Conservation (phyloP, 78 protist genomes). For the Emiliania huxleyi region DNA sequence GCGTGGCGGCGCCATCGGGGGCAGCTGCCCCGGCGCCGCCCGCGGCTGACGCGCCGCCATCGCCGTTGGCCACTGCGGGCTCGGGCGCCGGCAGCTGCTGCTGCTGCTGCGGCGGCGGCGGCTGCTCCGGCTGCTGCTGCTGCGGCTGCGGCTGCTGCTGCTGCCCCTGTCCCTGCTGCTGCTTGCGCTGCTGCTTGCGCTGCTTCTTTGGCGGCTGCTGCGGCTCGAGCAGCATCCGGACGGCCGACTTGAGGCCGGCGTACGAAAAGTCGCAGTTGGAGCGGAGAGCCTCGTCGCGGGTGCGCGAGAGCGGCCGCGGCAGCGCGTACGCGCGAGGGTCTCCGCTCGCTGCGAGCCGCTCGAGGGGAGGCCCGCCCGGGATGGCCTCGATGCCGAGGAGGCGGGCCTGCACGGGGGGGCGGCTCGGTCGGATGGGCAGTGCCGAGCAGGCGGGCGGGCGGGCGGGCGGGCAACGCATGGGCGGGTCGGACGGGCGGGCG, state of each 20-base stretch:
- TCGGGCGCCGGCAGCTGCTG: too few relatives aligned
- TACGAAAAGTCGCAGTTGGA: constrained; percentile 37
- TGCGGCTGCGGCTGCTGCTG: too few relatives aligned
- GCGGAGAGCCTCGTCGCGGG: background rate
- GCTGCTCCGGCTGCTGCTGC: too few relatives aligned
- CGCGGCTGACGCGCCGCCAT: too few relatives aligned
- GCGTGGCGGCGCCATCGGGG: background rate
- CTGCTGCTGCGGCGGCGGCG: too few relatives aligned
- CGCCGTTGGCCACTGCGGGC: too few relatives aligned
- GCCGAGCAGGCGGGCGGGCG: background rate
- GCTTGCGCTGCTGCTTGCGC: too few relatives aligned
- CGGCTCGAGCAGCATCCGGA: background rate
- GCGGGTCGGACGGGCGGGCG: too few relatives aligned
- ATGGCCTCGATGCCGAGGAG: constrained; percentile 9
- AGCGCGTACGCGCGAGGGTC: background rate
- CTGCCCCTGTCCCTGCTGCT: too few relatives aligned
- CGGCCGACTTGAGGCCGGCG: constrained; percentile 55
- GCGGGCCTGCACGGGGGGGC: constrained; percentile 30
- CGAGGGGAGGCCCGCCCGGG: constrained; percentile 41
- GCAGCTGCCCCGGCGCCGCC: too few relatives aligned
- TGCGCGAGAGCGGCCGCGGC: background rate
- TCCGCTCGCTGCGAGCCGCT: constrained; percentile 10
- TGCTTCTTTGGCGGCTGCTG: background rate
- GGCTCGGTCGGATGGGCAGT: background rate
- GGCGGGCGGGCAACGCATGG: too few relatives aligned